Evolutionary conservation across 1,284 basidiomycete genomes (phyloP).

Genomic region (Heterobasidion irregulare): DNA sequence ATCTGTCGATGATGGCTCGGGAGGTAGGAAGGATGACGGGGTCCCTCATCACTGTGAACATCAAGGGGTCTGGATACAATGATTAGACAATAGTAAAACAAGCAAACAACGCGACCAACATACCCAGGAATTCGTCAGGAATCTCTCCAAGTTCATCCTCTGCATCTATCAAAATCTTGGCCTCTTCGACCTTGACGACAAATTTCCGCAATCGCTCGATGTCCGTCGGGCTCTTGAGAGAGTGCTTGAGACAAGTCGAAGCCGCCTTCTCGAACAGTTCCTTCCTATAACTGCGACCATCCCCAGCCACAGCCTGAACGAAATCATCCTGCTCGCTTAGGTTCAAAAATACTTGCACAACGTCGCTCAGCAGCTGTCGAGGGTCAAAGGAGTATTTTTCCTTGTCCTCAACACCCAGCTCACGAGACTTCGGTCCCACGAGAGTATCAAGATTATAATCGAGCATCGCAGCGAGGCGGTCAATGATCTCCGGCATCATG

Average conservation of each 20-base stretch:
- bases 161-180: slow-evolving; percentile 68
- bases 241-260: slow-evolving; percentile 55
- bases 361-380: slow-evolving; percentile 74
- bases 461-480: slow-evolving; percentile 93
- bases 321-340: slow-evolving; percentile 78
- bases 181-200: slow-evolving; percentile 79
- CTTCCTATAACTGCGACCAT: slow-evolving; percentile 87
- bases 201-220: slow-evolving; percentile 69
- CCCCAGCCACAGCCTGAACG: slow-evolving; percentile 83
- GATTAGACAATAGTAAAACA: background rate
- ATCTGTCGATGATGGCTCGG: slow-evolving; percentile 73
- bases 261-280: slow-evolving; percentile 82
- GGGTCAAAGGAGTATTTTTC: slow-evolving; percentile 92
- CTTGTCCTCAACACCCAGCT: slow-evolving; percentile 81
- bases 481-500: slow-evolving; percentile 95
- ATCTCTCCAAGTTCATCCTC: slow-evolving; percentile 93
- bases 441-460: slow-evolving; percentile 92
- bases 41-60: slow-evolving; percentile 94
- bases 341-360: slow-evolving; percentile 91
- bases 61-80: slow-evolving; percentile 69
- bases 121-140: slow-evolving; percentile 93
- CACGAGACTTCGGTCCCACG: slow-evolving; percentile 79
- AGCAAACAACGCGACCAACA: slow-evolving; percentile 16
- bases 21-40: slow-evolving; percentile 91
- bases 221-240: slow-evolving; percentile 78